These are phyloP conservation scores for Pouteria glomerata DNA, from an alignment of 148 eudicot species.

Conservation along the genomic window DNA sequence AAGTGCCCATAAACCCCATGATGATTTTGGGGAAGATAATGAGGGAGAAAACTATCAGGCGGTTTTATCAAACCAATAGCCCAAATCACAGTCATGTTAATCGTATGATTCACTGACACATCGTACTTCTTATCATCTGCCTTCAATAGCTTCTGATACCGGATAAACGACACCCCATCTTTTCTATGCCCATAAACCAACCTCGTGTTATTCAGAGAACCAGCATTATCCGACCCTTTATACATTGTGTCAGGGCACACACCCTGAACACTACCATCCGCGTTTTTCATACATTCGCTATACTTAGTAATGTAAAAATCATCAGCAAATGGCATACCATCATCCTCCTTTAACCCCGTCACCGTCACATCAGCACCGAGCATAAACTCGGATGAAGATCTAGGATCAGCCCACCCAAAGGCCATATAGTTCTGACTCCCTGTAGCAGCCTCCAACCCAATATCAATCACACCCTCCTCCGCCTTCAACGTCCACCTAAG, in stretches of 20 bases:
- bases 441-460: conserved; percentile 76
- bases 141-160: conserved; percentile 54
- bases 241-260: conserved; percentile 81
- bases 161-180: conserved; percentile 77
- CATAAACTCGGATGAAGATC: conserved; percentile 50
- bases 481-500: conserved; percentile 72
- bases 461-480: conserved; percentile 53
- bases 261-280: conserved; percentile 51
- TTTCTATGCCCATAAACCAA: conserved; percentile 81
- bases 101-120: conserved; percentile 42
- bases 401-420: conserved; percentile 91
- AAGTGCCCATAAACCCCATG: conserved; percentile 62
- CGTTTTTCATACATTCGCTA: conserved; percentile 61
- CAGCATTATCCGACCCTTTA: conserved; percentile 28
- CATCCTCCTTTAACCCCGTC: conserved; percentile 62
- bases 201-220: conserved; percentile 49
- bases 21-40: conserved; percentile 81
- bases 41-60: conserved; percentile 70
- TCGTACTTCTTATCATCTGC: conserved; percentile 64
- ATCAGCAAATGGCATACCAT: conserved; percentile 74
- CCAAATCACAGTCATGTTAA: conserved; percentile 75
- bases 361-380: conserved; percentile 72
- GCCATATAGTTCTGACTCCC: conserved; percentile 78
- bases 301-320: conserved; percentile 76
- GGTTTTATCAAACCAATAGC: conserved; percentile 79